A percentile compares a stretch with the other conserved stretches of the same genome.
Conservation (phyloP, 768 basidiomycete genomes). For the Auricularia sp. region DNA sequence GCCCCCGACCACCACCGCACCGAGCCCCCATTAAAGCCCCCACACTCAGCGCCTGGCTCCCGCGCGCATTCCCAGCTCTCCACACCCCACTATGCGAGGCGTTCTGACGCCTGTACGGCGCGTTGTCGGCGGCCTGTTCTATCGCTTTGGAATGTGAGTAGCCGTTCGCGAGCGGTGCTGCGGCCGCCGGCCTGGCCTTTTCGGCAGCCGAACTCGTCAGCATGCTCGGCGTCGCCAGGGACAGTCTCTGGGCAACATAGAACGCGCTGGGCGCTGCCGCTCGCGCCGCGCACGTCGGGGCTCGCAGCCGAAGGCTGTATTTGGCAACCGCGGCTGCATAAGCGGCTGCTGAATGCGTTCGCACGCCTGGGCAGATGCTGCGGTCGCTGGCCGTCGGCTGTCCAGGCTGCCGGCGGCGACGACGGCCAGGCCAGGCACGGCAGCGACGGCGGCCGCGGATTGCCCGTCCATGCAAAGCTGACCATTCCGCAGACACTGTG, state of each 20-base stretch:
- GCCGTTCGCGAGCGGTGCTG: neutral
- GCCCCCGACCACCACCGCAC: neutral
- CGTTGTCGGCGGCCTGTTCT: slow-evolving; percentile 27
- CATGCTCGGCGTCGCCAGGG: neutral
- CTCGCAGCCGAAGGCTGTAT: neutral
- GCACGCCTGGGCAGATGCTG: neutral
- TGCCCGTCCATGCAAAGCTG: neutral
- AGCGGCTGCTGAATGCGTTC: neutral
- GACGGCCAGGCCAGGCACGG: neutral
- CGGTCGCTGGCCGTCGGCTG: neutral
- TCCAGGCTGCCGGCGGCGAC: neutral
- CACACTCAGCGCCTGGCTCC: neutral
- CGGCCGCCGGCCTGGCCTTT: neutral
- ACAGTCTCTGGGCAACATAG: neutral
- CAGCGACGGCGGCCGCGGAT: neutral
- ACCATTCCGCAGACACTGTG: slow-evolving; percentile 54
- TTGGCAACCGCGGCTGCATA: too few species aligned
- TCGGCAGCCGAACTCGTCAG: neutral
- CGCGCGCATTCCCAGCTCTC: neutral
- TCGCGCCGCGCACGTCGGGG: neutral
- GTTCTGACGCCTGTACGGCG: slow-evolving; percentile 1
- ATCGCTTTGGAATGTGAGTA: slow-evolving; percentile 72
- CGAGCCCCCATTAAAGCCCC: neutral
- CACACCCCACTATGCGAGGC: neutral
- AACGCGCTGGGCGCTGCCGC: neutral